These are phyloP conservation scores for Friedmanniomyces simplex DNA, from an alignment of 495 filamentous ascomycete species.

Conservation along the genomic window DNA sequence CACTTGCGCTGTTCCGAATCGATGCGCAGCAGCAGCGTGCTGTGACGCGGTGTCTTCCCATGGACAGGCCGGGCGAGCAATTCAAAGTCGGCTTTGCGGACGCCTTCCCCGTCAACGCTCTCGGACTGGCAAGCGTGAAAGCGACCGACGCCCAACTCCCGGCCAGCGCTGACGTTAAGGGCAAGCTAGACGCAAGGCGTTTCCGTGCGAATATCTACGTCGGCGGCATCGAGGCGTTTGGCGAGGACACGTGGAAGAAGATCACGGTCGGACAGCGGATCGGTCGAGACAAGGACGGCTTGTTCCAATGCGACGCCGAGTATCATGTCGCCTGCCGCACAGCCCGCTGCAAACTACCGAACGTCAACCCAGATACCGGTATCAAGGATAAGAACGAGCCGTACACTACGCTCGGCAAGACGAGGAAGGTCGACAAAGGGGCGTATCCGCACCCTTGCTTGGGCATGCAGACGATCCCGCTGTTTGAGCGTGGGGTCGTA, in stretches of 20 bases:
- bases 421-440: constrained; percentile 65
- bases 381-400: constrained; percentile 62
- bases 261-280: constrained; percentile 45
- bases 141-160: constrained; percentile 39
- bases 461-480: constrained; percentile 73
- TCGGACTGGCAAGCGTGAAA: constrained; percentile 63
- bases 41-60: constrained; percentile 67
- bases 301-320: constrained; percentile 17
- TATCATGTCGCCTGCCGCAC: constrained; percentile 62
- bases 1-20: constrained; percentile 62
- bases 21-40: constrained; percentile 50
- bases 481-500: constrained; percentile 38
- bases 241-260: constrained; percentile 71
- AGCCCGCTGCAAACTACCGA: constrained; percentile 67
- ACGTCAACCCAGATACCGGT: constrained; percentile 67
- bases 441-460: constrained; percentile 60
- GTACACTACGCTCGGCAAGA: constrained; percentile 56
- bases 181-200: constrained; percentile 49
- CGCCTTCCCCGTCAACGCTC: constrained; percentile 76
- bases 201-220: constrained; percentile 82
- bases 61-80: constrained; percentile 60
- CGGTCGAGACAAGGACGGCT: constrained; percentile 1
- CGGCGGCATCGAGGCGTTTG: constrained; percentile 50
- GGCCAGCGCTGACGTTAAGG: constrained; percentile 8
- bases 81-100: constrained; percentile 73